A percentile compares a stretch with the other conserved stretches of the same genome.
These are phyloP conservation scores for Syzygium oleosum DNA, from an alignment of 345 rosid species.

Conservation along the genomic window DNA sequence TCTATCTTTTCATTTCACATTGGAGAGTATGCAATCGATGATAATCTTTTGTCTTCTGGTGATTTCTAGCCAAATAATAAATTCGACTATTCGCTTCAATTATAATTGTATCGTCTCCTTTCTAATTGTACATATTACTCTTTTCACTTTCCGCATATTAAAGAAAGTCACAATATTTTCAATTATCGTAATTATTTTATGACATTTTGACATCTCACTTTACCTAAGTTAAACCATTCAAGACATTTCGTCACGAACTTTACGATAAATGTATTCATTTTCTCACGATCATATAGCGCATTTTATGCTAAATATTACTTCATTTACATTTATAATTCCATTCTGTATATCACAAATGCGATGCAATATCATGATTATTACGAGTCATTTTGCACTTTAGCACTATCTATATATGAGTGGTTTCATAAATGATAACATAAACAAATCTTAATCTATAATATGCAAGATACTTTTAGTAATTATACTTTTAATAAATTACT, in stretches of 20 bases:
- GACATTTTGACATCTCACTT: not conserved
- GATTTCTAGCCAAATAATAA: not conserved
- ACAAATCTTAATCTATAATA: not conserved
- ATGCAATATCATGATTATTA: not conserved
- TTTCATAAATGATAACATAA: not conserved
- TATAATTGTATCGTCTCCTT: not conserved
- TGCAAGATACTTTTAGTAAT: not conserved
- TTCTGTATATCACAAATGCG: not conserved
- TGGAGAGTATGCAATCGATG: not conserved
- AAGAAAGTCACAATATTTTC: not conserved
- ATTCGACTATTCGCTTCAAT: not conserved
- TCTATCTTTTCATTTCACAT: not conserved
- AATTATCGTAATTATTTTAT: not conserved
- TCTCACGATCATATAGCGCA: not conserved
- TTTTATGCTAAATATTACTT: not conserved
- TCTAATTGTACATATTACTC: not conserved
- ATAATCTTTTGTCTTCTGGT: not conserved
- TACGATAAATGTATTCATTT: not conserved
- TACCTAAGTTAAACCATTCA: not conserved
- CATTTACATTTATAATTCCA: not conserved
- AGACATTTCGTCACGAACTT: not conserved
- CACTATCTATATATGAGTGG: not conserved
- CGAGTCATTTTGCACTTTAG: not conserved
- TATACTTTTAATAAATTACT: not conserved
- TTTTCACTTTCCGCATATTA: not conserved